Evolutionary conservation across 2,329 filamentous ascomycete species (phyloP).

Genomic region (Cladosporium cucumerinum): DNA sequence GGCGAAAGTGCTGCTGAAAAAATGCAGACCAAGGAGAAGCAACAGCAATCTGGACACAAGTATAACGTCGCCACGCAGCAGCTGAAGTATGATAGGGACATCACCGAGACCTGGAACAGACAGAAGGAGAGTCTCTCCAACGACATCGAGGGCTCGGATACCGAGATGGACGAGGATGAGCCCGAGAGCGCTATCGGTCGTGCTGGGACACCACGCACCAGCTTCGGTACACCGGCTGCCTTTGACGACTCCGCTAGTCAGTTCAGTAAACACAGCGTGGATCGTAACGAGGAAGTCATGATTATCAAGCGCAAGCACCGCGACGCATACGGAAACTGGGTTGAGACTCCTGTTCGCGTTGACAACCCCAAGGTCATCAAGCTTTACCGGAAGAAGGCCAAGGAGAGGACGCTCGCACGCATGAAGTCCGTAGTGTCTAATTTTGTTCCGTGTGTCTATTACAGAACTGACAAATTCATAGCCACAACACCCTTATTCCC

Average conservation of each 20-base stretch:
- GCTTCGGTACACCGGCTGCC: slow-evolving; percentile 57
- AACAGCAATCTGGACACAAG: slow-evolving; percentile 77
- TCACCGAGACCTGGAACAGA: slow-evolving; percentile 86
- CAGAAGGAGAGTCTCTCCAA: slow-evolving; percentile 78
- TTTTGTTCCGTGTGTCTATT: not conserved
- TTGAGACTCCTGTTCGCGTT: slow-evolving; percentile 24
- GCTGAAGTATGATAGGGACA: slow-evolving; percentile 84
- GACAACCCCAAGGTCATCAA: slow-evolving; percentile 79
- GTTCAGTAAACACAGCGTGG: slow-evolving; percentile 45
- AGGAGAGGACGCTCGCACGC: slow-evolving; percentile 66
- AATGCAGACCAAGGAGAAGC: slow-evolving; percentile 70
- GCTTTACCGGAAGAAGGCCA: slow-evolving; percentile 77
- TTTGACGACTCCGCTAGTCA: slow-evolving; percentile 68
- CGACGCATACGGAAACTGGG: slow-evolving; percentile 59
- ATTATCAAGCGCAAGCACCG: slow-evolving; percentile 69
- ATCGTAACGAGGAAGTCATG: slow-evolving; percentile 61
- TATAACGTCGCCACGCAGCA: slow-evolving; percentile 98
- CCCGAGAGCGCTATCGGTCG: slow-evolving; percentile 43
- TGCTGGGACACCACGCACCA: slow-evolving; percentile 63
- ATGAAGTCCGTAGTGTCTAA: slow-evolving; percentile 60
- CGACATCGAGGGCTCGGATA: slow-evolving; percentile 68
- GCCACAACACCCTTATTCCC: slow-evolving; percentile 58
- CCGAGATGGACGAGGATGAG: slow-evolving; percentile 62
- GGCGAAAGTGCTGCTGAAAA: slow-evolving; percentile 86
- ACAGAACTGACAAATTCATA: slow-evolving; percentile 35